A percentile compares a stretch with the other conserved stretches of the same genome.
Conservation (phyloP, 2,329 filamentous ascomycete genomes). For the Talaromyces sp. region DNA sequence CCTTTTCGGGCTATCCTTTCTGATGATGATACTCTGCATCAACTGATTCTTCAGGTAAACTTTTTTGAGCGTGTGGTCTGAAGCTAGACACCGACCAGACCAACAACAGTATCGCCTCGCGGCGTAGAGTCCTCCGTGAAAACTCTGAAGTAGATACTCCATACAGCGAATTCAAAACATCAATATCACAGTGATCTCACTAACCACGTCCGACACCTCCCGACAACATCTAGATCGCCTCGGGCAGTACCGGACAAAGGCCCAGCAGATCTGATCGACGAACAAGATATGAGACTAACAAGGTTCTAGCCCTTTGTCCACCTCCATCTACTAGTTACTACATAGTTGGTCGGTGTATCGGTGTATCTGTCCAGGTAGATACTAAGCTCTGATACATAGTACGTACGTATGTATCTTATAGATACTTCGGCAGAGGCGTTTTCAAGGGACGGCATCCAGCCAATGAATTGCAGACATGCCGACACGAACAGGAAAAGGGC, state of each 20-base stretch:
- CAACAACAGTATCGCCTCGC: not conserved
- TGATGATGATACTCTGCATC: not conserved
- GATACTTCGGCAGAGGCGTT: not conserved
- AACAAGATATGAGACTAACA: not conserved
- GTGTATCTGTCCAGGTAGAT: not conserved
- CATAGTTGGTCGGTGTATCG: not conserved
- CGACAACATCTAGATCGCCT: not conserved
- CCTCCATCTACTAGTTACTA: not conserved
- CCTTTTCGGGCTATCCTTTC: not conserved
- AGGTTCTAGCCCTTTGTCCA: slow-evolving; percentile 1
- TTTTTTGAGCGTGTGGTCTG: not conserved
- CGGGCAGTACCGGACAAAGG: not conserved
- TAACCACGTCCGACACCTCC: not conserved
- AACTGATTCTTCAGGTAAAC: not conserved
- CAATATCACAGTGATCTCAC: not conserved
- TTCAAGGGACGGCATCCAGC: not conserved
- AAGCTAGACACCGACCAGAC: not conserved
- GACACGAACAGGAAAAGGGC: slow-evolving; percentile 4
- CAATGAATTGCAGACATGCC: not conserved
- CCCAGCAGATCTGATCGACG: slow-evolving; percentile 1
- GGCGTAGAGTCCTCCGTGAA: slow-evolving; percentile 7
- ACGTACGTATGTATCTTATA: not conserved
- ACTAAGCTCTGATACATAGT: not conserved
- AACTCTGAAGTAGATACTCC: not conserved
- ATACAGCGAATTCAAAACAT: not conserved